Evolutionary conservation across 163 green algal genomes (phyloP), one percentile per base, ranked within the genome.

Genomic region (Trebouxia gelatinosa): DNA sequence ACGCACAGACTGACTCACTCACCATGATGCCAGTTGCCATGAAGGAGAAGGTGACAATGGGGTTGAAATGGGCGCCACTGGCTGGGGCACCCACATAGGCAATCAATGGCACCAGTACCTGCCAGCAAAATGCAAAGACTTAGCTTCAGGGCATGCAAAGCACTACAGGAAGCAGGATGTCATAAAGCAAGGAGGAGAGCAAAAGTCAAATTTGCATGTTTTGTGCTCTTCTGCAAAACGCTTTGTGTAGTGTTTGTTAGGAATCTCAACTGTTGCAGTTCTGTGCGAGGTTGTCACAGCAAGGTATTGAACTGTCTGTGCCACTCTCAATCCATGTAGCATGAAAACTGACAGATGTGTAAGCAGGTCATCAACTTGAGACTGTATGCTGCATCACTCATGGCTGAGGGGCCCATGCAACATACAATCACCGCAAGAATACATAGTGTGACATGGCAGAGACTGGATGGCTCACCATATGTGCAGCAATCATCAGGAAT

Each of bases 1-100:
- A 6, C 43, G 13, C 13, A 54, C 43, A 13, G 43, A 65, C 13
- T 29, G 54, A 34, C 0, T 7, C 23, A 16, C 43, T 32, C 13
- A 79, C 70, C 70, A 71, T 35, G 9, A 65, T 39, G 32, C 61
- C 62, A 19, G 64, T 70, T 3, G 65, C 40, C 34, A 79, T 75
- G 26, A 86, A 79, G 23, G 51, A 62, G 28, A 70, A 66, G 13
- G 75, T 81, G 43, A 86, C 48, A 62, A 86, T 86, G 32, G 81
- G 81, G 48, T 86, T 86, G 65, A 86, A 86, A 61, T 86, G 81
- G 1, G 77, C 81, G 28, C 81, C 81, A 29, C 58, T 77, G 29
- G 71, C 43, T 6, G 58, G 43, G 0, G 34, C 46, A 17, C 32
- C 46, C 35, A 68, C 61, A 39, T 62, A 83, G 23, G 77, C 77